phyloP scores from a whole-genome alignment of 31 red algal species.

The Asparagopsis taxiformis region DNA sequence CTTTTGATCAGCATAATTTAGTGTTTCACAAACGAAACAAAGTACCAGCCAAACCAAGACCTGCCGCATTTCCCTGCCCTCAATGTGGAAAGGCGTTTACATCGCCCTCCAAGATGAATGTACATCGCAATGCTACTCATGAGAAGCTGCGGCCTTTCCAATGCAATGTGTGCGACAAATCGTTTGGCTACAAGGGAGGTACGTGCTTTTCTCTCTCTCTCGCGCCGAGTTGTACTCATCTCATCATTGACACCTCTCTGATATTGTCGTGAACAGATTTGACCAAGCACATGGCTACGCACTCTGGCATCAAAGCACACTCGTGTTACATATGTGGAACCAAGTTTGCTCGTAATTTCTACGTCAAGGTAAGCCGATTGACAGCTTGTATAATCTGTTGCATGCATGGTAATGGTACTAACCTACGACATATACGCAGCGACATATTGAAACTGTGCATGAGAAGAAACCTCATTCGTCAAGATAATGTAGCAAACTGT shows the following conservation, averaged over 20 bases:
- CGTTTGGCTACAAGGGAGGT: constrained; percentile 65
- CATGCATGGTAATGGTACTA: no score
- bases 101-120: constrained; percentile 43
- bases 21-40: constrained; percentile 47
- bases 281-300: constrained; percentile 37
- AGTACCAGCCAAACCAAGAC: constrained; percentile 19
- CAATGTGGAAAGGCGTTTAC: constrained; percentile 52
- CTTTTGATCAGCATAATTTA: constrained; percentile 30
- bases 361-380: constrained; percentile 56
- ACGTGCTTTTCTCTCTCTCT: neutral
- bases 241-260: neutral
- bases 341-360: constrained; percentile 51
- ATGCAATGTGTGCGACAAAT: constrained; percentile 36
- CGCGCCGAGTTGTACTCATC: neutral
- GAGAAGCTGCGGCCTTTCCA: constrained; percentile 32
- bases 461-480: constrained; percentile 10
- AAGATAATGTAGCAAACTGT: no score
- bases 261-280: neutral
- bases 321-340: constrained; percentile 53
- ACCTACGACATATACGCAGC: no score
- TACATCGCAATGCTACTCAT: constrained; percentile 41
- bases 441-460: constrained; percentile 26
- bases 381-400: no score
- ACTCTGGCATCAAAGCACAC: constrained; percentile 43
- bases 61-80: constrained; percentile 26